Evolutionary conservation across 495 filamentous ascomycete species (phyloP).

Genomic region (Penicillium pancosmium): DNA sequence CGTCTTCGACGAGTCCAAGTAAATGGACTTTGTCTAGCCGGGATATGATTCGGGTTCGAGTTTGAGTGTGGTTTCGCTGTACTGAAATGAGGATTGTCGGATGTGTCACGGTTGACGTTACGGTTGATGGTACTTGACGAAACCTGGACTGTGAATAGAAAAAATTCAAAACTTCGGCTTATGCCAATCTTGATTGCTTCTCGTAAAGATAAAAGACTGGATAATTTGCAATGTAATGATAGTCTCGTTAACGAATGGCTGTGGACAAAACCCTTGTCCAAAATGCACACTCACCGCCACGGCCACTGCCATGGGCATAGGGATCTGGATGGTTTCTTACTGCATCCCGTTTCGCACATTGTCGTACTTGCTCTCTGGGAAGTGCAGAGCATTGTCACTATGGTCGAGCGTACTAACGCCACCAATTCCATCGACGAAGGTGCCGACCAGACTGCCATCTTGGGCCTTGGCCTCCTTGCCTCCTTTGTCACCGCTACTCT

Average conservation of each 20-base stretch:
- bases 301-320: not conserved
- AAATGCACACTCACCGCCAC: not conserved
- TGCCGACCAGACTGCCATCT: constrained; percentile 63
- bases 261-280: constrained; percentile 2
- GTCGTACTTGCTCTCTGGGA: constrained; percentile 78
- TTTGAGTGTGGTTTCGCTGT: constrained; percentile 26
- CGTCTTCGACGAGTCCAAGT: constrained; percentile 90
- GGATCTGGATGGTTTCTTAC: not conserved
- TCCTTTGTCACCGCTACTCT: constrained; percentile 76
- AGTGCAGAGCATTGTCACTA: constrained; percentile 67
- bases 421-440: constrained; percentile 55
- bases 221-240: not conserved
- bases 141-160: constrained; percentile 26
- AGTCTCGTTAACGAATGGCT: not conserved
- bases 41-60: constrained; percentile 21
- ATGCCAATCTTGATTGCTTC: constrained; percentile 15
- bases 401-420: constrained; percentile 55
- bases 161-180: constrained; percentile 23
- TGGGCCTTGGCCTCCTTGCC: constrained; percentile 44
- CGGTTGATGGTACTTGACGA: constrained; percentile 25
- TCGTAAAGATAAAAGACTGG: constrained; percentile 17
- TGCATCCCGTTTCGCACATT: constrained; percentile 62
- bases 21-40: constrained; percentile 37
- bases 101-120: constrained; percentile 26
- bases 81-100: constrained; percentile 22